Evolutionary conservation across 306 rosid genomes (phyloP).

Genomic region (Mucuna pruriens): DNA sequence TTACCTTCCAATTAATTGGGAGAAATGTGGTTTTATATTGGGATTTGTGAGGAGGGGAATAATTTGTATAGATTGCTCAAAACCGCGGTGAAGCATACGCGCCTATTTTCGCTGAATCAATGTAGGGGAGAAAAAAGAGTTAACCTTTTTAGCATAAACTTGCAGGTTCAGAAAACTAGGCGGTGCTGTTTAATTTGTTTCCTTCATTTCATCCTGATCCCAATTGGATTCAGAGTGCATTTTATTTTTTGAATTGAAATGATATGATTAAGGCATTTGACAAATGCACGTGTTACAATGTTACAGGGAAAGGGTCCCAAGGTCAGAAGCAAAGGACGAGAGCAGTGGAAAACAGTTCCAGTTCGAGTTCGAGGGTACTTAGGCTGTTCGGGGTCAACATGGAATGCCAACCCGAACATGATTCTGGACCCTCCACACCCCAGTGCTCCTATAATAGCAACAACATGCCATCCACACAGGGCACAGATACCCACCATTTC

Average conservation of each 20-base stretch:
- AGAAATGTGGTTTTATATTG: constrained; percentile 44
- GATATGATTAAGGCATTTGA: constrained; percentile 22
- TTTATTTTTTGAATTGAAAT: not conserved
- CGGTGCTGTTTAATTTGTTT: constrained; percentile 41
- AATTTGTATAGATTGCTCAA: not conserved
- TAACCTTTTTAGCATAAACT: not conserved
- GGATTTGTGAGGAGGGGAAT: constrained; percentile 31
- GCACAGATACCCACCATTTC: constrained; percentile 39
- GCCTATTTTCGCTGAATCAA: not conserved
- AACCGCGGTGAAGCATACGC: constrained; percentile 25
- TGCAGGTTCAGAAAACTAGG: constrained; percentile 36
- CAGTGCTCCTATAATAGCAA: constrained; percentile 33
- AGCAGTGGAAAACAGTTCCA: constrained; percentile 54
- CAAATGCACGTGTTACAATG: constrained; percentile 48
- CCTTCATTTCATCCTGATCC: constrained; percentile 23
- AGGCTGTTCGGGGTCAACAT: constrained; percentile 93
- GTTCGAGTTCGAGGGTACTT: constrained; percentile 64
- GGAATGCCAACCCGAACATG: constrained; percentile 71
- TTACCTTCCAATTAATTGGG: constrained; percentile 57
- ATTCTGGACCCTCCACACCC: constrained; percentile 62
- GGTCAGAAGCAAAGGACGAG: constrained; percentile 52
- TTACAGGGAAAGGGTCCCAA: constrained; percentile 46
- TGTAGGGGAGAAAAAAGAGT: not conserved
- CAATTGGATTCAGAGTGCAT: not conserved
- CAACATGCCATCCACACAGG: constrained; percentile 51